These are phyloP conservation scores for Triadica sebifera DNA, from an alignment of 345 rosid species.

Conservation along the genomic window DNA sequence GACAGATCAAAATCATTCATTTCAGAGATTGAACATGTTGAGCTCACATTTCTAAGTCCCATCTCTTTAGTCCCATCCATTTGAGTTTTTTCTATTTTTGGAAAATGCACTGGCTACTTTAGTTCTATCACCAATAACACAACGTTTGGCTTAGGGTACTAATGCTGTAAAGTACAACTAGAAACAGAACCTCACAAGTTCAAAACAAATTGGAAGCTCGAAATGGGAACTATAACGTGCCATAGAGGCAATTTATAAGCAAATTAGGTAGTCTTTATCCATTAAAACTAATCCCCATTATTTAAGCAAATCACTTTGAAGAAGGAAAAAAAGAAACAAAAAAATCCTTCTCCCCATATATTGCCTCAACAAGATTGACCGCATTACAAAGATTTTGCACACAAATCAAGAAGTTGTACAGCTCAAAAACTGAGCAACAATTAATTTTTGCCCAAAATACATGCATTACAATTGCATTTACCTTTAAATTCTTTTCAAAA, in stretches of 20 bases:
- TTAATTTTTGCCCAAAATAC: neutral
- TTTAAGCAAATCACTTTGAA: neutral
- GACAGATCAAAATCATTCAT: slow-evolving; percentile 73
- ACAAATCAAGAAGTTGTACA: neutral
- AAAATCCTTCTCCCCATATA: neutral
- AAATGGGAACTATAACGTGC: slow-evolving; percentile 5
- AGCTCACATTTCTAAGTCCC: slow-evolving; percentile 70
- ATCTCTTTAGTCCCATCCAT: slow-evolving; percentile 61
- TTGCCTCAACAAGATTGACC: slow-evolving; percentile 3
- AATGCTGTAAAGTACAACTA: neutral
- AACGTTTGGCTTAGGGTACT: neutral
- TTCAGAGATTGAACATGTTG: slow-evolving; percentile 73
- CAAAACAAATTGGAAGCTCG: neutral
- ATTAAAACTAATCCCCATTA: neutral
- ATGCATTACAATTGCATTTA: slow-evolving; percentile 9
- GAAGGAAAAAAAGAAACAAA: neutral
- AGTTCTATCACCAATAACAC: slow-evolving; percentile 12
- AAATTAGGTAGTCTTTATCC: neutral
- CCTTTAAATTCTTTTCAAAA: neutral
- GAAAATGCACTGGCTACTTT: slow-evolving; percentile 15
- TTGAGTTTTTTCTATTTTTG: slow-evolving; percentile 12
- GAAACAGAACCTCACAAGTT: neutral
- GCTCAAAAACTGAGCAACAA: slow-evolving; percentile 12
- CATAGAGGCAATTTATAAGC: neutral
- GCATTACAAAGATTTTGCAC: neutral